Conservation (phyloP, 1,284 basidiomycete genomes). For the Cryptococcus sp. region DNA sequence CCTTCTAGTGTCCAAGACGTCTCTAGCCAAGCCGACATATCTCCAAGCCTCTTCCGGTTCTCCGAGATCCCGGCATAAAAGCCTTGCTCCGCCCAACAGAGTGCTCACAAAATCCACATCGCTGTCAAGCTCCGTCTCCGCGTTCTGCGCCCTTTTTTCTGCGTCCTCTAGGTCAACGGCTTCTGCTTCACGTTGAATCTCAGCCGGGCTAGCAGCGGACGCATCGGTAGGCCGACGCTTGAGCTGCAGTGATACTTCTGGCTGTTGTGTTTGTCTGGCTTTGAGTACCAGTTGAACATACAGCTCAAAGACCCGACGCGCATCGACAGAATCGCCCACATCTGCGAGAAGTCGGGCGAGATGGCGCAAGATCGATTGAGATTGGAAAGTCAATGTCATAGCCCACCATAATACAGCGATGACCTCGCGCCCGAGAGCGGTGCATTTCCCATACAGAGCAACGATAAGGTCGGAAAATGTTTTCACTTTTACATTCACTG, state of each 20-base stretch:
- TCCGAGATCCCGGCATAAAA: slow-evolving; percentile 61
- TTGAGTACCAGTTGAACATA: slow-evolving; percentile 85
- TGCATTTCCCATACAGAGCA: slow-evolving; percentile 10
- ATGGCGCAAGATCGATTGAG: slow-evolving; percentile 76
- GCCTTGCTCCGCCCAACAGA: slow-evolving; percentile 69
- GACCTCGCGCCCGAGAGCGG: slow-evolving; percentile 20
- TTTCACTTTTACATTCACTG: slow-evolving; percentile 76
- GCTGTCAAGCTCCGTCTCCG: slow-evolving; percentile 54
- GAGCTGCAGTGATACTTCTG: slow-evolving; percentile 52
- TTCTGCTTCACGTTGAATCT: slow-evolving; percentile 17
- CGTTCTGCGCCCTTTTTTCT: slow-evolving; percentile 4
- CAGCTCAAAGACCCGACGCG: slow-evolving; percentile 72
- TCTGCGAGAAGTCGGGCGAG: slow-evolving; percentile 71
- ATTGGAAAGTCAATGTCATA: slow-evolving; percentile 87
- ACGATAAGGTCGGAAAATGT: slow-evolving; percentile 81
- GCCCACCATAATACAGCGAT: slow-evolving; percentile 83
- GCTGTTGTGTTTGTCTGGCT: slow-evolving; percentile 63
- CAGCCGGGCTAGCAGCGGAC: slow-evolving; percentile 23
- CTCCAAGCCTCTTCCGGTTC: slow-evolving; percentile 51
- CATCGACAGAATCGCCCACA: slow-evolving; percentile 66
- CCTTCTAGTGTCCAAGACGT: slow-evolving; percentile 26
- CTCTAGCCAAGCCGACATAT: slow-evolving; percentile 47
- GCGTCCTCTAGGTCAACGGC: slow-evolving; percentile 18
- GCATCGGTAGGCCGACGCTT: slow-evolving; percentile 42
- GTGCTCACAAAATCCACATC: slow-evolving; percentile 75